phyloP scores from a whole-genome alignment of 306 rosid species.

The Casuarina equisetifolia region DNA sequence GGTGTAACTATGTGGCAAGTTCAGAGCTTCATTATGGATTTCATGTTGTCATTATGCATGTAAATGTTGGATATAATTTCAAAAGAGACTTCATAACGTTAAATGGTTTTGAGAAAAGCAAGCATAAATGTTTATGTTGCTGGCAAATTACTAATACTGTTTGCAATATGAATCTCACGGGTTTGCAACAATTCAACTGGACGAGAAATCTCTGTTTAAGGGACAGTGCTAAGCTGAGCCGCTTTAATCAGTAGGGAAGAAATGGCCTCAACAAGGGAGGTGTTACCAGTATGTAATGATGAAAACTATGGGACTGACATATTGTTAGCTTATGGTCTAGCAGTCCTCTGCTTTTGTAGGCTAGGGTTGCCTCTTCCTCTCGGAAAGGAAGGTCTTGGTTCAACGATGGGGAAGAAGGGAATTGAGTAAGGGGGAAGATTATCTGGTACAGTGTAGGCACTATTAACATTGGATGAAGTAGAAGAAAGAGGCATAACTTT shows the following conservation, averaged over 20 bases:
- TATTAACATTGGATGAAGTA: not conserved
- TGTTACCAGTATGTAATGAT: not conserved
- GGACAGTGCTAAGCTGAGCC: not conserved
- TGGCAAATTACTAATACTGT: not conserved
- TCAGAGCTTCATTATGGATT: not conserved
- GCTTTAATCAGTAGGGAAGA: not conserved
- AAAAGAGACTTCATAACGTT: not conserved
- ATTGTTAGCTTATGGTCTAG: not conserved
- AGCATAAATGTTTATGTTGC: not conserved
- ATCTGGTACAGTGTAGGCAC: not conserved
- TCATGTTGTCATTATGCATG: not conserved
- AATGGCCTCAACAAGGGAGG: not conserved
- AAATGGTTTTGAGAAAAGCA: not conserved
- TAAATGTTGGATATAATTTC: not conserved
- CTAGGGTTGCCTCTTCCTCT: not conserved
- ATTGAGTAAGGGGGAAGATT: not conserved
- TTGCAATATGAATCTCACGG: not conserved
- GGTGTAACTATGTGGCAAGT: not conserved
- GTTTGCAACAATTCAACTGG: not conserved
- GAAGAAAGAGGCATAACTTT: not conserved
- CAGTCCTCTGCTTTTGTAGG: not conserved
- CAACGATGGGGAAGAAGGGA: not conserved
- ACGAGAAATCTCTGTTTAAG: not conserved
- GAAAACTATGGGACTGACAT: not conserved
- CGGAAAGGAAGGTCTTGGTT: not conserved